Evolutionary conservation across 176 grass and related monocot species (phyloP).

Genomic region (Zoysia japonica): DNA sequence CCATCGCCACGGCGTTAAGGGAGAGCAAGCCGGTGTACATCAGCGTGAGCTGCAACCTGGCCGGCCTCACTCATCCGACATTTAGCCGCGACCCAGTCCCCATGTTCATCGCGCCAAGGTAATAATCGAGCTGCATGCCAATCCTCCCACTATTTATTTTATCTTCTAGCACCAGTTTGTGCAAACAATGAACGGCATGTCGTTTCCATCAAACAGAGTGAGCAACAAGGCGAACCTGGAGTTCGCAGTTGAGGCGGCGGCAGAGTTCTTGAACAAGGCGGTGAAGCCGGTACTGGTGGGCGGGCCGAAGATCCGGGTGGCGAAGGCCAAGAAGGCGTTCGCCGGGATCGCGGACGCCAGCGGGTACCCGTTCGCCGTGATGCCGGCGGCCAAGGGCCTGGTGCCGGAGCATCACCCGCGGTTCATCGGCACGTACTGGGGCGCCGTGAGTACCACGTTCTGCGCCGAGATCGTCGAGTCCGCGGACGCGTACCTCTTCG

Average conservation of each 20-base stretch:
- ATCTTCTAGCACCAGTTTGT: no score
- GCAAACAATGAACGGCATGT: no score
- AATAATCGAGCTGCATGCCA: neutral
- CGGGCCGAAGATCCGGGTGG: slow-evolving; percentile 67
- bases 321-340: slow-evolving; percentile 61
- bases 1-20: slow-evolving; percentile 68
- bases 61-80: slow-evolving; percentile 58
- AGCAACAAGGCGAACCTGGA: slow-evolving; percentile 70
- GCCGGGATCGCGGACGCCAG: slow-evolving; percentile 44
- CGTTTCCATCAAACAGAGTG: slow-evolving; percentile 7
- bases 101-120: slow-evolving; percentile 71
- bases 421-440: slow-evolving; percentile 93
- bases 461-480: slow-evolving; percentile 87
- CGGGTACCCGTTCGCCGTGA: slow-evolving; percentile 65
- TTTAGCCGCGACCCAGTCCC: slow-evolving; percentile 69
- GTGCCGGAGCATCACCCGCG: slow-evolving; percentile 69
- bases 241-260: slow-evolving; percentile 56
- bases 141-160: no score
- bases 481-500: slow-evolving; percentile 73
- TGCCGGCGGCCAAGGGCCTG: slow-evolving; percentile 74
- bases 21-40: slow-evolving; percentile 86
- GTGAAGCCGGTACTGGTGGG: slow-evolving; percentile 70
- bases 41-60: slow-evolving; percentile 74
- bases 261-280: slow-evolving; percentile 57
- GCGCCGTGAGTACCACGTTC: slow-evolving; percentile 65